Base-by-base conservation (phyloP, 345 rosid species). In the Eutrema yunnanense region DNA sequence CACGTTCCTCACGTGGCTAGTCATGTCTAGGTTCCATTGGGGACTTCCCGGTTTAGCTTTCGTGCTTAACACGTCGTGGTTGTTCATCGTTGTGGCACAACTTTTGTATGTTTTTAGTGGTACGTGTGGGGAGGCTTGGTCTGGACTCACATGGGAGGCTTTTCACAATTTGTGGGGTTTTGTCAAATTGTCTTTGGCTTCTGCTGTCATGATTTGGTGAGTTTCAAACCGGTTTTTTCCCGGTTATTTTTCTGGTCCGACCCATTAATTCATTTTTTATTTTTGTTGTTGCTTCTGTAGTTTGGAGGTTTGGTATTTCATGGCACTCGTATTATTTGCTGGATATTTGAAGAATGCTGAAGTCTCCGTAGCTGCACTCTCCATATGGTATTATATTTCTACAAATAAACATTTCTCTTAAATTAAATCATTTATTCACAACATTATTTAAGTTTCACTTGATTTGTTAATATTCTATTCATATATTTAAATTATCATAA, bases 181-280 rank as follows among this genome's bases (percentile, higher is more conserved):
- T 69, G 92, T 87, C 9, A 68, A 75, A 71, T 63, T 94, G 64
- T 94, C 97, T 13, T 72, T 94, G 5, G 96, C 96, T 7, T 94
- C 98, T 0, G 98, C 98, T 4, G 85, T 85, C 2, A 94, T 94
- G 98, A 84, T 91, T 8, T 91, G 98, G 98, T 93, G 29, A 87
- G 81, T 65, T 33, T 29, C 0, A 12, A 34, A 51, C 69, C 40
- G 40, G 4, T 3, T 14, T 14, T 6, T 19, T 47, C 27, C 41
- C 37, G 11, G 19, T 51, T 52, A 3, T 26, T 42, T 48, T 67
- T 48, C 51, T 55, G 19, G 4, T 67, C 41, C 27, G 5, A 32
- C n/a, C 1, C 4, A 9, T 2, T 26, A 16, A 46, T 11, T 48
- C 9, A 33, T 36, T 19, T 9, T 36, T 54, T 37, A 2, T 62